Conservation (phyloP, 257 asterid genomes). For the Rehmannia glutinosa region DNA sequence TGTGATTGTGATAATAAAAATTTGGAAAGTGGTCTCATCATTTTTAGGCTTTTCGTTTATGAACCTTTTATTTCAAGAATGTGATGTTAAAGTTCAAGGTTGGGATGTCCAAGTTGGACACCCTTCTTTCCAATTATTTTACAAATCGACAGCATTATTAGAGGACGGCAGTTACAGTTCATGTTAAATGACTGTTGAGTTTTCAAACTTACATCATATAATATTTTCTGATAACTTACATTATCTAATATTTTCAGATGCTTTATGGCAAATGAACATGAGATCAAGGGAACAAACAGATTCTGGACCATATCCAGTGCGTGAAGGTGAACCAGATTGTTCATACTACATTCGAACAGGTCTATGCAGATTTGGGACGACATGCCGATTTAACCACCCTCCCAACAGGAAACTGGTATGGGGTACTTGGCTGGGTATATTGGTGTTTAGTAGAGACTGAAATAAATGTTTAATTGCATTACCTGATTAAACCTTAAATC, state of each 20-base stretch:
- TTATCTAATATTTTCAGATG: slow-evolving; percentile 42
- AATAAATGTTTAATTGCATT: neutral
- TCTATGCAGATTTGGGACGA: slow-evolving; percentile 78
- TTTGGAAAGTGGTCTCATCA: neutral
- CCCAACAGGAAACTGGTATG: slow-evolving; percentile 72
- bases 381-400: slow-evolving; percentile 92
- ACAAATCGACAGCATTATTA: neutral
- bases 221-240: slow-evolving; percentile 43
- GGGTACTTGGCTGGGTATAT: neutral
- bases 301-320: slow-evolving; percentile 70
- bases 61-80: neutral
- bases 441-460: neutral
- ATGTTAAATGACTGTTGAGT: slow-evolving; percentile 4
- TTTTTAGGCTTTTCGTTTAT: neutral
- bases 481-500: slow-evolving; percentile 3
- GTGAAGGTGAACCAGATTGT: slow-evolving; percentile 88
- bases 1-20: neutral
- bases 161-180: neutral
- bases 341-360: slow-evolving; percentile 87
- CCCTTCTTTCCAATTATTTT: neutral
- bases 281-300: slow-evolving; percentile 72
- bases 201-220: slow-evolving; percentile 23
- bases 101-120: slow-evolving; percentile 4
- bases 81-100: neutral
- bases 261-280: slow-evolving; percentile 68